phyloP scores from a whole-genome alignment of 768 basidiomycete species.

The Leccinellum rugosiceps region DNA sequence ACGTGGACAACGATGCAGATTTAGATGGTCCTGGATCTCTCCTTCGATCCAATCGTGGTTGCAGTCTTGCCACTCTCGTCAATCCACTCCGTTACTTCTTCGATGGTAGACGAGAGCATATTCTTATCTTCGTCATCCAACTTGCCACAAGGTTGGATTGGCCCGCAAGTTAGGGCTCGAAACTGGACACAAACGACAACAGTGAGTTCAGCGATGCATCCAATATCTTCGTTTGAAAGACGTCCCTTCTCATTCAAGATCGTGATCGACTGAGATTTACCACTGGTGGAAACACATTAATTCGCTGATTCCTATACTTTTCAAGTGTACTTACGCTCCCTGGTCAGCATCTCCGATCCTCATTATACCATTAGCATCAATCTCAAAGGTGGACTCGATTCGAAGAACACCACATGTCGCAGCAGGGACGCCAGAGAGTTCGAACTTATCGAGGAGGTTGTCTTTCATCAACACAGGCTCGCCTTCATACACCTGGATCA shows the following conservation, averaged over 20 bases:
- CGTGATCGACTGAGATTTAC: slow-evolving; percentile 85
- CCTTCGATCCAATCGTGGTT: slow-evolving; percentile 83
- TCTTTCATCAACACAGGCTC: too few relatives aligned
- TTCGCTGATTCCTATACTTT: too few relatives aligned
- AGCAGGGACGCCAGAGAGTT: too few relatives aligned
- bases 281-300: too few relatives aligned
- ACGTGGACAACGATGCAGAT: slow-evolving; percentile 3
- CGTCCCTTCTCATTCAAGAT: slow-evolving; percentile 97
- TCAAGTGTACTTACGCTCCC: too few relatives aligned
- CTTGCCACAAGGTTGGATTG: slow-evolving; percentile 87
- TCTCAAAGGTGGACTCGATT: too few relatives aligned
- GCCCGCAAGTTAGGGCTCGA: slow-evolving; percentile 85
- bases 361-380: too few relatives aligned
- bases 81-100: slow-evolving; percentile 90
- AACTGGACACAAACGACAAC: too few relatives aligned
- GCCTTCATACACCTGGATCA: too few relatives aligned
- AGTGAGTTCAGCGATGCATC: slow-evolving; percentile 83
- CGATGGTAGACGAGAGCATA: slow-evolving; percentile 73
- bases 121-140: slow-evolving; percentile 78
- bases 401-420: too few relatives aligned
- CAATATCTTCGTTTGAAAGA: slow-evolving; percentile 85
- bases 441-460: too few relatives aligned
- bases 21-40: slow-evolving; percentile 58
- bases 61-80: slow-evolving; percentile 81
- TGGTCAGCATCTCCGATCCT: too few relatives aligned